These are phyloP conservation scores for Fraxinus paxiana DNA, from an alignment of 305 asterid species.

Conservation along the genomic window DNA sequence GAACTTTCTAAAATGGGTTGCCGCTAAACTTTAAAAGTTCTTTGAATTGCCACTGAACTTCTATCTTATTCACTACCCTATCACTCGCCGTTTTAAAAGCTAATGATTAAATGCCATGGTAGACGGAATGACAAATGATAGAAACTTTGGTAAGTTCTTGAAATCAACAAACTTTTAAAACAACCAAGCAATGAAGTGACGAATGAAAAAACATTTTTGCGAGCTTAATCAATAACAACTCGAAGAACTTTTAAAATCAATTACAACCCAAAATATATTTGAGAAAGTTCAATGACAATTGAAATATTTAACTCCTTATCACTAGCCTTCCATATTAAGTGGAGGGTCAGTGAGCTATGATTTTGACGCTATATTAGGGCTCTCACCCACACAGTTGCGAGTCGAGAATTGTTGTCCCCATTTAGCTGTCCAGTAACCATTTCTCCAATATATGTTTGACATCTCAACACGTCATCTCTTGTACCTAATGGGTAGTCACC, in stretches of 20 bases:
- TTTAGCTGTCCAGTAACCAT: not conserved
- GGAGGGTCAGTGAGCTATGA: not conserved
- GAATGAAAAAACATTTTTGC: not conserved
- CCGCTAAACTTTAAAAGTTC: not conserved
- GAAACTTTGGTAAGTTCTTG: not conserved
- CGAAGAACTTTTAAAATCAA: not conserved
- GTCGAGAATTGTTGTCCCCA: not conserved
- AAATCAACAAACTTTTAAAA: not conserved
- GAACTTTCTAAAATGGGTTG: not conserved
- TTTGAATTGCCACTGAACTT: not conserved
- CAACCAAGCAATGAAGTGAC: not conserved
- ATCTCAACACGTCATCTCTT: not conserved
- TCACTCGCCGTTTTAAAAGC: not conserved
- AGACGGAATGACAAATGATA: not conserved
- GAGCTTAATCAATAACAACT: not conserved
- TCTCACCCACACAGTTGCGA: not conserved
- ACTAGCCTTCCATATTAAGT: not conserved
- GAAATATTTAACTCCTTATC: not conserved
- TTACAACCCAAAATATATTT: not conserved
- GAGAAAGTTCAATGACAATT: not conserved
- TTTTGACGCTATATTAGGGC: not conserved
- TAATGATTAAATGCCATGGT: not conserved
- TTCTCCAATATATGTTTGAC: not conserved
- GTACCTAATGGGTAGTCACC: not conserved
- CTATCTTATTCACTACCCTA: not conserved